Evolutionary conservation across 345 rosid species (phyloP), one percentile per base, ranked within the genome.

Genomic region (Euphorbia peplus): DNA sequence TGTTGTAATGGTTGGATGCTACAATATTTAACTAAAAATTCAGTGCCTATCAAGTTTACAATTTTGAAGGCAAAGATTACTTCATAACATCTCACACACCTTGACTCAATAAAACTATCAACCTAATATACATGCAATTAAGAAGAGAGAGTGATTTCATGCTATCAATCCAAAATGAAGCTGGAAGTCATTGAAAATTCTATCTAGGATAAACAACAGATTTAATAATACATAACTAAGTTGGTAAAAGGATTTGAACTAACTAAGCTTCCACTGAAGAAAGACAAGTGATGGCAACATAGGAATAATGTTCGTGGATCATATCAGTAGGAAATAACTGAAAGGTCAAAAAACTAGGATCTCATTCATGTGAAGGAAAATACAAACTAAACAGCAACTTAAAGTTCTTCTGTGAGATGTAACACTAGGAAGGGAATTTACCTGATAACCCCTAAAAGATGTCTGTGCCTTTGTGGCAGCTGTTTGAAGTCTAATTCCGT

Each of bases 381-480:
- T 18, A 13, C 25, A 64, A 47, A 4, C 28, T 64, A 47, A 64
- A 13, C 25, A 26, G 68, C 26, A 26, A 66, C 2, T 15, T 9
- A 29, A 21, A 51, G 8, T 35, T 35, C 41, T 32, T 32, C 37
- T 32, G 22, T 5, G 37, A 70, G 25, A 16, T 21, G 56, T 15
- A 25, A 44, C 3, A 29, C 29, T 59, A 75, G 57, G 46, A 64
- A 65, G 14, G 71, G 70, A 21, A 65, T 47, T 68, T 79, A 89
- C 93, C 96, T 82, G 85, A 77, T 71, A 83, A 70, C 93, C 91
- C 81, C 91, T 85, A 70, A 86, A 68, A 62, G 87, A 90, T 77
- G 96, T 85, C 73, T 89, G 96, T 52, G 81, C 84, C 69, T 69
- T 83, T 1, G 69, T 84, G 21, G 87, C 98, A 78, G 90, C 92